Evolutionary conservation across 495 filamentous ascomycete genomes (phyloP).

Genomic region (Trichoderma orchidacearum): DNA sequence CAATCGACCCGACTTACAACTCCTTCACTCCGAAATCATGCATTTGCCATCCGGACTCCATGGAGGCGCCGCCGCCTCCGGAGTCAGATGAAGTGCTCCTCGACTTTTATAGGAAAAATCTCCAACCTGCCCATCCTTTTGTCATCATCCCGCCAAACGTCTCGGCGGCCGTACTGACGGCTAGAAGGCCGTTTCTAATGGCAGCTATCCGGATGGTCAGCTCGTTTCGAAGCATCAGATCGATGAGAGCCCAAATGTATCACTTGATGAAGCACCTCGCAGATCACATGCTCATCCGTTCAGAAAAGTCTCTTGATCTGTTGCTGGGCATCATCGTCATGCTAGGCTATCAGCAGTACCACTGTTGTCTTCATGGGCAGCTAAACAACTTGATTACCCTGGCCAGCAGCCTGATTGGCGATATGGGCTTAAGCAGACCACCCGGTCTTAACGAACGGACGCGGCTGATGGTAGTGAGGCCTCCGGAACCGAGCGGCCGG

Average conservation of each 20-base stretch:
- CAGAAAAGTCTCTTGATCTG: slow-evolving; percentile 32
- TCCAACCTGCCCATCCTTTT: slow-evolving; percentile 24
- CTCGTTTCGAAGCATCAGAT: slow-evolving; percentile 20
- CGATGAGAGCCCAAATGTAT: slow-evolving; percentile 21
- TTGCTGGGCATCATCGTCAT: slow-evolving; percentile 33
- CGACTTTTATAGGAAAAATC: slow-evolving; percentile 15
- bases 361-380: slow-evolving; percentile 24
- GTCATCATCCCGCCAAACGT: slow-evolving; percentile 17
- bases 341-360: slow-evolving; percentile 31
- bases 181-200: slow-evolving; percentile 19
- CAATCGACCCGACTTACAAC: slow-evolving; percentile 8
- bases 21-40: slow-evolving; percentile 12
- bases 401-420: slow-evolving; percentile 28
- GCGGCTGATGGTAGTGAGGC: slow-evolving; percentile 7
- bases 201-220: slow-evolving; percentile 22
- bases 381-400: slow-evolving; percentile 30
- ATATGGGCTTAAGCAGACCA: slow-evolving; percentile 27
- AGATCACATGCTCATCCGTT: slow-evolving; percentile 29
- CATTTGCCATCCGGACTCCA: slow-evolving; percentile 10
- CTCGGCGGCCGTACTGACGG: slow-evolving; percentile 9
- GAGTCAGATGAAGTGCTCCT: slow-evolving; percentile 21
- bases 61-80: slow-evolving; percentile 7
- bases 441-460: slow-evolving; percentile 13
- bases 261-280: slow-evolving; percentile 24
- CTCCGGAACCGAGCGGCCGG: slow-evolving; percentile 6